Base-by-base conservation (phyloP, 2,329 filamentous ascomycete species). In the Trichoderma asperellum region DNA sequence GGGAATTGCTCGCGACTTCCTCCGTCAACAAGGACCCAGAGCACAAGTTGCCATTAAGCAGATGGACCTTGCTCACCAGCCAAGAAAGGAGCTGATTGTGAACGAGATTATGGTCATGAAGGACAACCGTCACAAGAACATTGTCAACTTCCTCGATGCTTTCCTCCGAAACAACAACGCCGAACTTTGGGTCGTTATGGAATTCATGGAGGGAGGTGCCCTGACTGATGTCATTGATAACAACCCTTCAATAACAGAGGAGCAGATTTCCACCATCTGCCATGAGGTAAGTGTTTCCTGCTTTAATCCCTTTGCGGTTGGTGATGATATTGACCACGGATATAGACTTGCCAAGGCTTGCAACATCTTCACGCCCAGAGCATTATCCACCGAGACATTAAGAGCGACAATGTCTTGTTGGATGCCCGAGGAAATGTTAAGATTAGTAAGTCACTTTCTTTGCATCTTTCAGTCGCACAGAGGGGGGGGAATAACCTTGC, bases 61-160 rank as follows among this genome's bases (percentile, higher is more conserved):
- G 83, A 99, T 99, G 96, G 96, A 99, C 82, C 88, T 99, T 68
- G 93, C 95, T 62, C 96, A 97, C 78, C 96, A 99, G 81, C 96
- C 96, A 59, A 88, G 96, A 70, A 99, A 99, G 85, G 96, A 99
- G 81, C 84, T 99, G 76, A 99, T 99, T 77, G 96, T 99, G 65
- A 99, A 99, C 80, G 96, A 99, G 78, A 99, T 99, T 77, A 96
- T 99, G 83, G 96, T 99, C 70, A 99, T 99, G 96, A 97, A 98
- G 84, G 96, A 99, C 83, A 97, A 93, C 84, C 92, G 94, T 79
- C 96, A 99, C 80, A 91, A 92, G 71, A 99, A 99, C 81, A 99
- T 99, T 84, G 96, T 99, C 81, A 99, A 99, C 82, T 99, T 97
- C 83, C 84, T 99, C 40, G 96, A 99, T 75, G 94, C 95, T 4